Base-by-base conservation (phyloP, 768 basidiomycete species). In the Mrakia gelida region DNA sequence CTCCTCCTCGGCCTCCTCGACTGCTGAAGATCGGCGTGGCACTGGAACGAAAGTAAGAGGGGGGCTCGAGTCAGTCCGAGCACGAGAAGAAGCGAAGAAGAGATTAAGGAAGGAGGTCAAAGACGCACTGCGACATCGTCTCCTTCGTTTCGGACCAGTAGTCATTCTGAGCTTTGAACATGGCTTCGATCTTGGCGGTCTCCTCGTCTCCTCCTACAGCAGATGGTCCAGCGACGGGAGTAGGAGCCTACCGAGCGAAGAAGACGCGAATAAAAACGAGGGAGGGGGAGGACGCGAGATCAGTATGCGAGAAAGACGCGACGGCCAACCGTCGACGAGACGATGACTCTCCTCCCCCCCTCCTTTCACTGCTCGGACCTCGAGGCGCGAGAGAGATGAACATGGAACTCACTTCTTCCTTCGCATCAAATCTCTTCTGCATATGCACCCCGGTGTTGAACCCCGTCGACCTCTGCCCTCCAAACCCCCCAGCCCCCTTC, bases 81-180 rank as follows among this genome's bases (percentile, higher is more conserved):
- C 5, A 30, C n/a, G 45, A 26, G 45, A 28, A 71, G 11, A n/a
- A 1, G 18, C 38, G 43, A 8, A 7, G 43, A 3, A 15, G 83
- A 82, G 82, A 84, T 23, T 8, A 62, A 6, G 71, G 28, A 28
- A 43, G 23, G 38, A 54, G 81, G 8, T 38, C 63, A n/a, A 95
- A 11, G 5, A 79, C 95, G 88, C 88, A 99, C 97, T 94, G 91
- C 84, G 95, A 92, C 95, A 99, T 98, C 89, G 96, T 94, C 88
- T 98, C 95, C 87, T 98, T 94, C 83, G 95, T 92, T 89, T 95
- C 92, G 87, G 97, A 92, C 97, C 96, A 99, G 85, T 95, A 93
- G 80, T 92, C 91, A 59, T 91, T 90, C 85, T 94, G 92, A 79
- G 92, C 92, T 85, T 93, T 91, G 85, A 98, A 95, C 93, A 99